Percentiles rank a stretch among this genome's conserved stretches.
phyloP scores from a whole-genome alignment of 78 protist genomes.

The Monosiga brevicollis region DNA sequence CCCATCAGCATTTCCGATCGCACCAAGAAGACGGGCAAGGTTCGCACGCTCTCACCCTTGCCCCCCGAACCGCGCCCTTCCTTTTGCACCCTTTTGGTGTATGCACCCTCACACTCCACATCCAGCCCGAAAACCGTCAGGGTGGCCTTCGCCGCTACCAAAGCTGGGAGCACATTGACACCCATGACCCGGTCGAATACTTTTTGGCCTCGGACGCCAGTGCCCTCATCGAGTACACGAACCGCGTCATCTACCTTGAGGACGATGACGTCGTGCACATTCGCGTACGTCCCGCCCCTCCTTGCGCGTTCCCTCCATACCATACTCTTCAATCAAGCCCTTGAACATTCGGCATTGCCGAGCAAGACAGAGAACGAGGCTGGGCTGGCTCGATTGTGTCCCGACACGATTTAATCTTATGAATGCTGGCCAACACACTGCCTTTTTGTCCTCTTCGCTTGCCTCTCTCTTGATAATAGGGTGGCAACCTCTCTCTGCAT shows the following conservation, averaged over 20 bases:
- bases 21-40: neutral
- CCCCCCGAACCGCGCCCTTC: neutral
- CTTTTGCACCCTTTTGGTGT: neutral
- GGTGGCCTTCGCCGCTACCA: neutral
- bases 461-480: too few species aligned
- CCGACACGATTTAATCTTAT: too few species aligned
- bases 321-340: too few species aligned
- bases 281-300: neutral
- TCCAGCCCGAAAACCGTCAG: neutral
- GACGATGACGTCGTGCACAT: slow-evolving; percentile 58
- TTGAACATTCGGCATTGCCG: too few species aligned
- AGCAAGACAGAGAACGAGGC: too few species aligned
- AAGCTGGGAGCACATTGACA: neutral
- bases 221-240: slow-evolving; percentile 71
- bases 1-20: neutral
- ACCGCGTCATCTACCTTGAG: slow-evolving; percentile 53
- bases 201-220: slow-evolving; percentile 65
- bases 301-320: too few species aligned
- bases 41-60: too few species aligned
- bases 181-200: slow-evolving; percentile 25
- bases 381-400: neutral
- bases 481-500: neutral
- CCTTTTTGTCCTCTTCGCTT: too few species aligned
- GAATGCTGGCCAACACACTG: too few species aligned
- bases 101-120: neutral